Percentiles rank a stretch among this genome's conserved stretches.
phyloP scores from a whole-genome alignment of 139 green algal species.

The Asterochloris sp. region DNA sequence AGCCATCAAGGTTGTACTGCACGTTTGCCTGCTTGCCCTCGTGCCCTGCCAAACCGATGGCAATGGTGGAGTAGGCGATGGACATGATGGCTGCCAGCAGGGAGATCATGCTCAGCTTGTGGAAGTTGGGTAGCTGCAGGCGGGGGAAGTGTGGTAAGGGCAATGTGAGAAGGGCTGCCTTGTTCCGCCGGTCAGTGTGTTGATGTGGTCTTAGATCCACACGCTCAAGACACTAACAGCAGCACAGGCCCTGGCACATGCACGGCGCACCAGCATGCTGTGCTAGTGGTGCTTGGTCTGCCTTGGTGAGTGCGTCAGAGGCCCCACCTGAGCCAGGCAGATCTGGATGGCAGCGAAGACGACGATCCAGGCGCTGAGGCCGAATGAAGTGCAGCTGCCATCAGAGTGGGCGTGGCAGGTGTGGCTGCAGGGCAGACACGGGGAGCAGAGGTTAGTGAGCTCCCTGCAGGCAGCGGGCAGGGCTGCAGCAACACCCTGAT shows the following conservation, averaged over 20 bases:
- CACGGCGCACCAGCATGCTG: no score
- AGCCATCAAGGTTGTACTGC: constrained; percentile 16
- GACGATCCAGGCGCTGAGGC: constrained; percentile 32
- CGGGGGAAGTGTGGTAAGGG: background rate
- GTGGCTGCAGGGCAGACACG: background rate
- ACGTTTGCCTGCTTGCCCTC: background rate
- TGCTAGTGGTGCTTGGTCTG: no score
- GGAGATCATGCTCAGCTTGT: constrained; percentile 24
- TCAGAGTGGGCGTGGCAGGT: background rate
- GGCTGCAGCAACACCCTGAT: no score
- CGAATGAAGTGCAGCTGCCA: constrained; percentile 11
- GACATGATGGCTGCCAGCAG: constrained; percentile 39
- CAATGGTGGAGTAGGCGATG: constrained; percentile 45
- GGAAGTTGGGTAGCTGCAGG: constrained; percentile 38
- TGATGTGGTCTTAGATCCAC: no score
- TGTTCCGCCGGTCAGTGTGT: no score
- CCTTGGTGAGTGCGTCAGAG: no score
- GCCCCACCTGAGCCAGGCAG: constrained; percentile 37
- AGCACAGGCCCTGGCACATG: no score
- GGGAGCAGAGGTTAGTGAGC: no score
- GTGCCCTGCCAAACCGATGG: constrained; percentile 15
- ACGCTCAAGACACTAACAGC: no score
- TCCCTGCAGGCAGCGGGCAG: no score
- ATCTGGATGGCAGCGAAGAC: constrained; percentile 45
- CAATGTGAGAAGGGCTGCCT: background rate